phyloP scores from a whole-genome alignment of 257 asterid genomes.

The Ocimum tenuiflorum region DNA sequence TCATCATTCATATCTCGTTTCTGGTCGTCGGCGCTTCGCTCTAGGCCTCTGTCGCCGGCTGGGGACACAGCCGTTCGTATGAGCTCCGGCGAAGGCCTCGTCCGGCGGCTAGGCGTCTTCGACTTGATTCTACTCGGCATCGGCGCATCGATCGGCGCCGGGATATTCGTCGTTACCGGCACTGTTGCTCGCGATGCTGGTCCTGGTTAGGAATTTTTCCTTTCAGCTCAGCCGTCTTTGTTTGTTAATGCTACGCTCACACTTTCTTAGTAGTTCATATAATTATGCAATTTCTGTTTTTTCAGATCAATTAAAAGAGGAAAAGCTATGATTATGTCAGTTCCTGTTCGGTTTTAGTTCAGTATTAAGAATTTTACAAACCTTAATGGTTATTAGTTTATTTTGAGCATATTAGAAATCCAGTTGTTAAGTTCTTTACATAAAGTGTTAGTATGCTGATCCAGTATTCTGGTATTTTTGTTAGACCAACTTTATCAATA shows the following conservation, averaged over 20 bases:
- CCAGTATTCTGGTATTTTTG: neutral
- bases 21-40: conserved; percentile 67
- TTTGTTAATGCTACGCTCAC: neutral
- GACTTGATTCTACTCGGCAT: conserved; percentile 78
- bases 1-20: conserved; percentile 45
- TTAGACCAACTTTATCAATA: no score
- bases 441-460: neutral
- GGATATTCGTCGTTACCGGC: conserved; percentile 81
- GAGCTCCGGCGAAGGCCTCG: conserved; percentile 54
- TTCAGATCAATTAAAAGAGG: neutral
- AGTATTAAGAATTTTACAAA: neutral
- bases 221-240: neutral
- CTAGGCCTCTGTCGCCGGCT: conserved; percentile 44
- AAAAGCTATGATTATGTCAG: neutral
- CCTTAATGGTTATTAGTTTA: neutral
- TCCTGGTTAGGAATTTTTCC: conserved; percentile 49
- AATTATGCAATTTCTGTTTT: neutral
- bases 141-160: conserved; percentile 94
- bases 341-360: neutral
- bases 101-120: conserved; percentile 62
- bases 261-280: neutral
- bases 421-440: neutral
- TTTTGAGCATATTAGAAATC: neutral
- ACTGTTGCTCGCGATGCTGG: conserved; percentile 87
- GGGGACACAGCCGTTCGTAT: conserved; percentile 36